phyloP scores from a whole-genome alignment of 2,329 filamentous ascomycete species.

The Hypocreales sp. region DNA sequence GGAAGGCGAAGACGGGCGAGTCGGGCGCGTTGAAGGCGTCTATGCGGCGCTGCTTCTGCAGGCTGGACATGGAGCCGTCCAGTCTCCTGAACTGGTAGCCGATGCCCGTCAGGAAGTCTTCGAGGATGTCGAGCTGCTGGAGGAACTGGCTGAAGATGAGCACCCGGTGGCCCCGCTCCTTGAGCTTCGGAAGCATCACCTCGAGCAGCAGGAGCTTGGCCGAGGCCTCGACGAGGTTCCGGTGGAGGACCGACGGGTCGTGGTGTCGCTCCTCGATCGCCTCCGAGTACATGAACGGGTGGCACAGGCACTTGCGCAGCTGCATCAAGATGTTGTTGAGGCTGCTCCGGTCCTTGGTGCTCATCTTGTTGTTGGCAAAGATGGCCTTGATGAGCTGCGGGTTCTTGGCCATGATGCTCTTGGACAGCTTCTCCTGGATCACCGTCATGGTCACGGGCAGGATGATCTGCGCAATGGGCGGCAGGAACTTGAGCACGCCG shows the following conservation, averaged over 20 bases:
- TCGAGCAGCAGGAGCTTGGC: slow-evolving; percentile 76
- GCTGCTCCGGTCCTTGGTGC: slow-evolving; percentile 57
- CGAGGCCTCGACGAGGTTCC: slow-evolving; percentile 81
- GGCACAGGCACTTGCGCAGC: slow-evolving; percentile 83
- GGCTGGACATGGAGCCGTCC: slow-evolving; percentile 65
- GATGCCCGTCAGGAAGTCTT: slow-evolving; percentile 76
- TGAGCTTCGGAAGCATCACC: slow-evolving; percentile 73
- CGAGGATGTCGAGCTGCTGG: slow-evolving; percentile 72
- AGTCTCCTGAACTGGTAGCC: slow-evolving; percentile 62
- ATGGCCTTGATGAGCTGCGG: slow-evolving; percentile 78
- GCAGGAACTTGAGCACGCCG: slow-evolving; percentile 79
- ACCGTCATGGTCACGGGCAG: slow-evolving; percentile 90
- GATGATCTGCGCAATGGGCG: slow-evolving; percentile 89
- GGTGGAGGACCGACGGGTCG: slow-evolving; percentile 46
- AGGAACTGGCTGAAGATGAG: slow-evolving; percentile 95
- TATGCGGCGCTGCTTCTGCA: slow-evolving; percentile 89
- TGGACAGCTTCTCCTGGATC: slow-evolving; percentile 86
- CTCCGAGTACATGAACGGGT: slow-evolving; percentile 86
- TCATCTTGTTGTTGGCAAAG: slow-evolving; percentile 54
- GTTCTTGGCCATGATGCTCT: slow-evolving; percentile 83
- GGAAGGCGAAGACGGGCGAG: slow-evolving; percentile 74
- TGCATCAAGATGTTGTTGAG: slow-evolving; percentile 94
- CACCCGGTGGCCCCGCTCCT: slow-evolving; percentile 74
- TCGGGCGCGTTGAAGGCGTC: slow-evolving; percentile 81
- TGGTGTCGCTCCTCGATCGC: slow-evolving; percentile 73